phyloP scores from a whole-genome alignment of 345 rosid genomes.

The Pistacia atlantica region DNA sequence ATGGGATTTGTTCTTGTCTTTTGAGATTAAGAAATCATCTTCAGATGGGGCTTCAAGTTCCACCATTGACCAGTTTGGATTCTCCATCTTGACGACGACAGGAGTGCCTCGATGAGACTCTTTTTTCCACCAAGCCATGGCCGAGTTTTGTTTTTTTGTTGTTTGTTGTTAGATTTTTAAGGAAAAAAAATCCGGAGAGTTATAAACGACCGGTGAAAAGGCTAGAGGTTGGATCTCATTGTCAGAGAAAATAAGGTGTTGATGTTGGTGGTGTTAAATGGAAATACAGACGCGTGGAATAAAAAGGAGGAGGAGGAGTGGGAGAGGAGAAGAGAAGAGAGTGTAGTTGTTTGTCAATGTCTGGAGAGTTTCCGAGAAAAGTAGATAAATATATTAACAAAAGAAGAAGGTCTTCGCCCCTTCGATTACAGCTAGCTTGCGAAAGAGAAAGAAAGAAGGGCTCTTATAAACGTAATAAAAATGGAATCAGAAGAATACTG shows the following conservation, averaged over 20 bases:
- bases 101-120: constrained; percentile 83
- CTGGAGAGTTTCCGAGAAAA: neutral
- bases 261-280: neutral
- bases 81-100: constrained; percentile 97
- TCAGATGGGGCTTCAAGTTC: constrained; percentile 81
- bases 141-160: neutral
- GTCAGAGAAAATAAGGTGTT: constrained; percentile 21
- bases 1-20: constrained; percentile 51
- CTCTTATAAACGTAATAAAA: neutral
- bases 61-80: constrained; percentile 98
- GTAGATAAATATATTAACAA: constrained; percentile 13
- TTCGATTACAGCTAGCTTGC: constrained; percentile 61
- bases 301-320: constrained; percentile 21
- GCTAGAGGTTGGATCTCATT: constrained; percentile 48
- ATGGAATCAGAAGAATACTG: too few species aligned
- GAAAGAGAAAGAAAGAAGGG: constrained; percentile 9
- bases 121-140: constrained; percentile 90
- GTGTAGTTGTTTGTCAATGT: neutral
- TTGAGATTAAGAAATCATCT: constrained; percentile 62
- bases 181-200: neutral
- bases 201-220: neutral
- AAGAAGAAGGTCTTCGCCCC: constrained; percentile 20
- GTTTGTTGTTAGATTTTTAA: neutral
- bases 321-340: constrained; percentile 19
- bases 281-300: constrained; percentile 43